phyloP scores from a whole-genome alignment of 305 asterid genomes.

The Solanum aculeatissimum region DNA sequence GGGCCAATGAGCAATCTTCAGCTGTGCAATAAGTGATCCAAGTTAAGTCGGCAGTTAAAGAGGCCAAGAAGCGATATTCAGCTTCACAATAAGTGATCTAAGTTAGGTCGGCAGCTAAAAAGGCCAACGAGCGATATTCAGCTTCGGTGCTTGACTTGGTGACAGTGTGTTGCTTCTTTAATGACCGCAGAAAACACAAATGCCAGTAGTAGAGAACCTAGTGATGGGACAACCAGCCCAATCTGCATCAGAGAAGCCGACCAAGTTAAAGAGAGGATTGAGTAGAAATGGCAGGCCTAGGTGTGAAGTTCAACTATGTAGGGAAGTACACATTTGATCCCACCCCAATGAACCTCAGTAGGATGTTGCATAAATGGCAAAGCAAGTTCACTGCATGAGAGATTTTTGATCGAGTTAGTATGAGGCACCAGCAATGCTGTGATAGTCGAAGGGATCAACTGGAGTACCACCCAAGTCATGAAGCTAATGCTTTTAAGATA shows the following conservation, averaged over 20 bases:
- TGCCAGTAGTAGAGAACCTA: background rate
- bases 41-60: too few relatives aligned
- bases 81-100: background rate
- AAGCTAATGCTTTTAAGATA: background rate
- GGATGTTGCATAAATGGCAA: background rate
- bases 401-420: background rate
- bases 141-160: background rate
- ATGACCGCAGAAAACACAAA: background rate
- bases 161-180: background rate
- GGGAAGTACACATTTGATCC: background rate
- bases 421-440: background rate
- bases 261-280: background rate
- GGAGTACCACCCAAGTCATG: background rate
- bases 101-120: background rate
- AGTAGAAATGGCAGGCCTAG: background rate
- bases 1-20: background rate
- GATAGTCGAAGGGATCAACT: background rate
- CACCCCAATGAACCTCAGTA: background rate
- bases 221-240: background rate
- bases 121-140: background rate
- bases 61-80: background rate
- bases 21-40: too few relatives aligned
- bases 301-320: background rate
- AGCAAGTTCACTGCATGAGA: background rate
- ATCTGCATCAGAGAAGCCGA: background rate